phyloP scores from a whole-genome alignment of 2,329 filamentous ascomycete species.

The Trichophyton rubrum region DNA sequence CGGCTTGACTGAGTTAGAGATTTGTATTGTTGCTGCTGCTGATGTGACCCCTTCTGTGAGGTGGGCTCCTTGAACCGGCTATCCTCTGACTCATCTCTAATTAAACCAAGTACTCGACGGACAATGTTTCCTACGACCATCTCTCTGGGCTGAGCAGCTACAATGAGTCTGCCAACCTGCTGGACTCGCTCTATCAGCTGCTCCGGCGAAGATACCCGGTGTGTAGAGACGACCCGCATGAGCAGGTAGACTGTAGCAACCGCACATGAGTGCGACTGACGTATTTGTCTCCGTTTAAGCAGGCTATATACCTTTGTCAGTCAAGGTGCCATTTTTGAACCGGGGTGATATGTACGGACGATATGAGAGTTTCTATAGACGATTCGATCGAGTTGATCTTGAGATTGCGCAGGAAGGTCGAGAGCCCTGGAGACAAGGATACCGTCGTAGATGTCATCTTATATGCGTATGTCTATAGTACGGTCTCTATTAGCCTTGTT shows the following conservation, averaged over 20 bases:
- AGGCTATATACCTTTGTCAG: constrained; percentile 42
- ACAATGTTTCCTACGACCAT: constrained; percentile 92
- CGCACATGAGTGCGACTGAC: constrained; percentile 75
- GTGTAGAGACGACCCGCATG: constrained; percentile 69
- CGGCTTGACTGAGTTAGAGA: not conserved
- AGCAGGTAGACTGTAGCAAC: constrained; percentile 83
- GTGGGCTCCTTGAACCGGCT: constrained; percentile 54
- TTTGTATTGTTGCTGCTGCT: not conserved
- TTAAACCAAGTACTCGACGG: constrained; percentile 73
- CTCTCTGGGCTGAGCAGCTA: constrained; percentile 75
- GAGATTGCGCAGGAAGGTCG: constrained; percentile 9
- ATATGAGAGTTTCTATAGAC: constrained; percentile 11
- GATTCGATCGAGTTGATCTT: constrained; percentile 10
- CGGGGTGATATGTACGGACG: constrained; percentile 5
- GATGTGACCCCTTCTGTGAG: constrained; percentile 19
- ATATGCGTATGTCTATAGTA: not conserved
- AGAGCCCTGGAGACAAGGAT: constrained; percentile 8
- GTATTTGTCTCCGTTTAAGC: constrained; percentile 81
- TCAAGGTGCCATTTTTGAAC: not conserved
- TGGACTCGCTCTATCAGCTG: constrained; percentile 71
- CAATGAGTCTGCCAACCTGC: constrained; percentile 62
- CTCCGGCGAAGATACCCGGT: constrained; percentile 63
- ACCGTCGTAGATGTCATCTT: not conserved
- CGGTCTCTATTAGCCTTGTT: no score
- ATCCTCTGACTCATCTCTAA: constrained; percentile 80